Percentiles rank a stretch among this genome's conserved stretches.
Conservation (phyloP, 192 early-diverging fungal genomes). For the Haplosporangium gracile region DNA sequence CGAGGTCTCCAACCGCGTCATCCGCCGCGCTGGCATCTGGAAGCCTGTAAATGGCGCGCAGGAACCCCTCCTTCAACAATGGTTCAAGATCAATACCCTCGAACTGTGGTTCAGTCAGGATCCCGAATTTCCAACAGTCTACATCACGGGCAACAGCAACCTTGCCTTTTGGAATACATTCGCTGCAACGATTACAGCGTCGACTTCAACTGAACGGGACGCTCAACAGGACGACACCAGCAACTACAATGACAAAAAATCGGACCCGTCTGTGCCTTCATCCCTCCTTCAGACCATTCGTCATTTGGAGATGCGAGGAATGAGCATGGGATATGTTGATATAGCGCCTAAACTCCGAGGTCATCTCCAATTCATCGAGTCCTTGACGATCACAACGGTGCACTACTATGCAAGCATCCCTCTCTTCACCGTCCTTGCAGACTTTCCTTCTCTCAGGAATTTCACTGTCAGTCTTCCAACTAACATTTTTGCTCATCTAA, state of each 20-base stretch:
- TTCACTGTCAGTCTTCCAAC: not conserved
- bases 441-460: not conserved
- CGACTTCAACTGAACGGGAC: not conserved
- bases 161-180: not conserved
- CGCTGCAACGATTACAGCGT: not conserved
- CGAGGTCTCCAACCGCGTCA: constrained; percentile 17
- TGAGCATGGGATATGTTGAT: not conserved
- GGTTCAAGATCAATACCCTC: constrained; percentile 10
- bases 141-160: too few species aligned
- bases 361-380: not conserved
- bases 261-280: not conserved
- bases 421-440: constrained; percentile 8
- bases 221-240: not conserved
- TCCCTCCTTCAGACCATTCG: not conserved
- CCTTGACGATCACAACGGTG: not conserved
- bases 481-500: too few species aligned
- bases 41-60: not conserved
- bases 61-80: not conserved
- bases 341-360: not conserved
- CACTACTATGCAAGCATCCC: not conserved
- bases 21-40: constrained; percentile 32
- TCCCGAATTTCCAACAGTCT: not conserved
- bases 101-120: not conserved
- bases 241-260: not conserved
- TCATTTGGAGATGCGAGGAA: not conserved